phyloP scores from a whole-genome alignment of 495 filamentous ascomycete species.

The Sordaria brevicollis region DNA sequence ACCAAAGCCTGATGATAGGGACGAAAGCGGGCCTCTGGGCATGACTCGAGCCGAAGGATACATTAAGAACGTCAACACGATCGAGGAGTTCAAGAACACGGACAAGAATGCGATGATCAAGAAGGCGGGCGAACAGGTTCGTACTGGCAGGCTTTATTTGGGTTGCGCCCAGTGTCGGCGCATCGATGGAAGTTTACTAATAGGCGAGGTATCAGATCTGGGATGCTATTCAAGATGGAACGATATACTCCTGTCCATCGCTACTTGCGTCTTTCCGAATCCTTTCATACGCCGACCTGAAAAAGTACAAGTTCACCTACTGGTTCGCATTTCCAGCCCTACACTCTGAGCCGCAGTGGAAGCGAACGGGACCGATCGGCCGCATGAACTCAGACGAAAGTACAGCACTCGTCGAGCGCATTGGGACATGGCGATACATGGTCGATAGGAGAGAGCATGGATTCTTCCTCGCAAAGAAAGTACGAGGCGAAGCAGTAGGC shows the following conservation, averaged over 20 bases:
- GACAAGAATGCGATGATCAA: conserved; percentile 65
- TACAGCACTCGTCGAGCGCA: conserved; percentile 59
- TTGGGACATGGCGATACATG: conserved; percentile 77
- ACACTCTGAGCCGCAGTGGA: conserved; percentile 79
- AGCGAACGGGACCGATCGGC: conserved; percentile 33
- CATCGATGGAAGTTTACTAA: conserved; percentile 6
- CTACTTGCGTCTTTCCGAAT: conserved; percentile 78
- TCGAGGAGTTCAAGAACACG: conserved; percentile 77
- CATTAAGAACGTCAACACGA: conserved; percentile 92
- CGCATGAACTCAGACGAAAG: conserved; percentile 56
- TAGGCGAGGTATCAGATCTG: conserved; percentile 54
- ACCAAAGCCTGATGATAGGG: background rate
- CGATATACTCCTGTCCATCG: conserved; percentile 88
- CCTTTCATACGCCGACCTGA: conserved; percentile 91
- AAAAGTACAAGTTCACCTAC: conserved; percentile 90
- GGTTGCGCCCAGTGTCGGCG: background rate
- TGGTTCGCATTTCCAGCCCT: conserved; percentile 93
- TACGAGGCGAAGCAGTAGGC: conserved; percentile 31
- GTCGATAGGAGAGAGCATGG: conserved; percentile 76
- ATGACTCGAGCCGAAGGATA: conserved; percentile 80
- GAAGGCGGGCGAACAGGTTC: conserved; percentile 64
- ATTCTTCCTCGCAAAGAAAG: conserved; percentile 82
- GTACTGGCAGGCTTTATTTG: conserved; percentile 9
- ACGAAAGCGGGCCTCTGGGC: conserved; percentile 54
- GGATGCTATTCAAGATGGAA: conserved; percentile 94